phyloP scores from a whole-genome alignment of 2,329 filamentous ascomycete genomes.

The Exophiala calicioides region DNA sequence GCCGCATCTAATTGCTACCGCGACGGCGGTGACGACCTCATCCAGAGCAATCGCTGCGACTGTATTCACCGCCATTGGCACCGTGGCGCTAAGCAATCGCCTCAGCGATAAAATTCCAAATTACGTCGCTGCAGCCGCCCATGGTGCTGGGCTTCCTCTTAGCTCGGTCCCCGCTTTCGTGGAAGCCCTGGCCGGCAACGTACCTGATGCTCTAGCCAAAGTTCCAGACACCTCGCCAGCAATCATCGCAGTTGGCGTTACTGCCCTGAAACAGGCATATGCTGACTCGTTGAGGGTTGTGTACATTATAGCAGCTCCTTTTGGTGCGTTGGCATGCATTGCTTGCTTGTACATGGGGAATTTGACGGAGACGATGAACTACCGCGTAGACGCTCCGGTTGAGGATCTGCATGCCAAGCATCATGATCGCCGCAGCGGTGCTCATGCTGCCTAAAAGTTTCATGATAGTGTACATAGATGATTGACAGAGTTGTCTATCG shows the following conservation, averaged over 20 bases:
- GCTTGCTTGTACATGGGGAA: conserved; percentile 24
- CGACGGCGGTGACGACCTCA: conserved; percentile 27
- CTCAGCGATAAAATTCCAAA: conserved; percentile 20
- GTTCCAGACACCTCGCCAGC: conserved; percentile 20
- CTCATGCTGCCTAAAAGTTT: too few relatives aligned
- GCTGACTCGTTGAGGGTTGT: conserved; percentile 26
- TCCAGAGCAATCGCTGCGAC: conserved; percentile 24
- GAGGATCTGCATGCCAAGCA: conserved; percentile 28
- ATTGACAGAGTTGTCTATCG: too few relatives aligned
- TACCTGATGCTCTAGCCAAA: conserved; percentile 10
- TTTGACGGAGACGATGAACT: conserved; percentile 28
- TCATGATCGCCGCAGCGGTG: conserved; percentile 4
- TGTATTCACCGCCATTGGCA: conserved; percentile 27
- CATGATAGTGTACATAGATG: too few relatives aligned
- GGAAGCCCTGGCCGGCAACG: conserved; percentile 18
- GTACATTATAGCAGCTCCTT: conserved; percentile 25
- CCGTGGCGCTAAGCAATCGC: conserved; percentile 16
- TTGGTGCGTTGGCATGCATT: conserved; percentile 25
- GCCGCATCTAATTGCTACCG: conserved; percentile 26
- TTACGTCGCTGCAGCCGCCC: conserved; percentile 15
- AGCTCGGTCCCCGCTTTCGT: conserved; percentile 20
- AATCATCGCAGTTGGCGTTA: conserved; percentile 12
- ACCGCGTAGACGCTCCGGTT: conserved; percentile 27
- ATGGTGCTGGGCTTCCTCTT: conserved; percentile 18
- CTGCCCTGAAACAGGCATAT: conserved; percentile 22